These are phyloP conservation scores for Blechomonas ayalai DNA, from an alignment of 208 protist genomes.

Conservation along the genomic window DNA sequence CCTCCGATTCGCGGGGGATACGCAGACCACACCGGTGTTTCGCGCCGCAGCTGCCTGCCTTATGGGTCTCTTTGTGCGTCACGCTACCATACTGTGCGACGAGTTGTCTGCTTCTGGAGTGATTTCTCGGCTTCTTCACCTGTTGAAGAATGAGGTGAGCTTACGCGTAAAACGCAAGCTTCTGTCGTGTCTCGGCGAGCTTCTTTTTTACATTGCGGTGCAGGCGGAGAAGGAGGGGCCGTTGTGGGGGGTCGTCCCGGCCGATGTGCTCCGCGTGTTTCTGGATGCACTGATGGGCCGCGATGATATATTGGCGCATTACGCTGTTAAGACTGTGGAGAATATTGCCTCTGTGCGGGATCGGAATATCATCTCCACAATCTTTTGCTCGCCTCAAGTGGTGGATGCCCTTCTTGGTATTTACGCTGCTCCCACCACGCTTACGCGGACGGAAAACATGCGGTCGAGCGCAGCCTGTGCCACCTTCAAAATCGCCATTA, in stretches of 20 bases:
- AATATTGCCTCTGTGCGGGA: slow-evolving; percentile 76
- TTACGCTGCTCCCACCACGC: slow-evolving; percentile 32
- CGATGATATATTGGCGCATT: slow-evolving; percentile 86
- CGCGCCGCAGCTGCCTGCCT: slow-evolving; percentile 64
- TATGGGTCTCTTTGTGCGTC: slow-evolving; percentile 82
- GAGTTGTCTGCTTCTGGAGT: slow-evolving; percentile 62
- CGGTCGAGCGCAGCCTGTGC: slow-evolving; percentile 73
- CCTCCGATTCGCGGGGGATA: slow-evolving; percentile 53
- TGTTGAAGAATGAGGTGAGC: slow-evolving; percentile 50
- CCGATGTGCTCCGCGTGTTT: slow-evolving; percentile 33
- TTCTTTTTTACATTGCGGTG: slow-evolving; percentile 86
- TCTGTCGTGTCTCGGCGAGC: slow-evolving; percentile 77
- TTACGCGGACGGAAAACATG: slow-evolving; percentile 70
- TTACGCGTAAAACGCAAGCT: slow-evolving; percentile 60
- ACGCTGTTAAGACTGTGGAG: slow-evolving; percentile 85
- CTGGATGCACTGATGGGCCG: slow-evolving; percentile 32
- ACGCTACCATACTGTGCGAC: slow-evolving; percentile 72
- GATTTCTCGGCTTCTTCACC: slow-evolving; percentile 39
- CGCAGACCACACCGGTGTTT: slow-evolving; percentile 33
- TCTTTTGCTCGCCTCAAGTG: slow-evolving; percentile 47
- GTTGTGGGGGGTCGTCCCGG: slow-evolving; percentile 46
- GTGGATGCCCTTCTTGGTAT: slow-evolving; percentile 58
- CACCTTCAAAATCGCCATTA: slow-evolving; percentile 60
- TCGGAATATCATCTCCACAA: slow-evolving; percentile 24
- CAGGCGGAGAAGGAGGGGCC: slow-evolving; percentile 54